These are phyloP conservation scores for Brassica cretica DNA, from an alignment of 345 rosid species.

Conservation along the genomic window DNA sequence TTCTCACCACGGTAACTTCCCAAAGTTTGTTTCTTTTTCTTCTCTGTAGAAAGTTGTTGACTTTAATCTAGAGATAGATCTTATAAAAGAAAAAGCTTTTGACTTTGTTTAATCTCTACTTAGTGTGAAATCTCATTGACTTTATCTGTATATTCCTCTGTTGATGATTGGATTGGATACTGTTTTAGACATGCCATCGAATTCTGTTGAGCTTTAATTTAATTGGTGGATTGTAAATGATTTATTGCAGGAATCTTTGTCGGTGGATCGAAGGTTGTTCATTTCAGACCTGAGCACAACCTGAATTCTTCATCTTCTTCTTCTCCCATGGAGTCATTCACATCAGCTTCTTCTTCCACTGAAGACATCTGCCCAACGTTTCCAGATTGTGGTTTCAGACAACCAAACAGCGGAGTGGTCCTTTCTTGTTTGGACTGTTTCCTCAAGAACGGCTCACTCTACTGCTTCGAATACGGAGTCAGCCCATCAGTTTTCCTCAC, in stretches of 20 bases:
- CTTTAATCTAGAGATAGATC: slow-evolving; percentile 24
- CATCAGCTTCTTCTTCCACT: slow-evolving; percentile 31
- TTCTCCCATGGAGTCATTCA: not conserved
- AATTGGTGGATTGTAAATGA: not conserved
- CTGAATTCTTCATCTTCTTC: slow-evolving; percentile 35
- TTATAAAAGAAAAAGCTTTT: not conserved
- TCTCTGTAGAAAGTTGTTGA: slow-evolving; percentile 14
- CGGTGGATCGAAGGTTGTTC: slow-evolving; percentile 98
- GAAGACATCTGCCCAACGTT: slow-evolving; percentile 63
- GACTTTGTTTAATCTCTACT: not conserved
- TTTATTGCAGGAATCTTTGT: slow-evolving; percentile 71
- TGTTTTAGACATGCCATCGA: slow-evolving; percentile 4
- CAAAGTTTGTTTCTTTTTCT: slow-evolving; percentile 10
- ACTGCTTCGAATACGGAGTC: slow-evolving; percentile 83
- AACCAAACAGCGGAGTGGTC: slow-evolving; percentile 76
- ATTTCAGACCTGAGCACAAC: slow-evolving; percentile 72
- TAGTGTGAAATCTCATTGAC: not conserved
- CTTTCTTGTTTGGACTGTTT: slow-evolving; percentile 94
- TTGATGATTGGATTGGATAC: not conserved
- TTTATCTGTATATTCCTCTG: not conserved
- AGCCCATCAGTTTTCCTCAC: slow-evolving; percentile 72
- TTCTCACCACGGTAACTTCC: slow-evolving; percentile 82
- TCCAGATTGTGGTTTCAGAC: slow-evolving; percentile 97
- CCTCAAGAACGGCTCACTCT: slow-evolving; percentile 72
- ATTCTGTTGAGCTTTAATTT: not conserved